Evolutionary conservation across 805 yeast genomes (phyloP), one percentile per base, ranked within the genome.

Genomic region (Torulaspora quercuum): DNA sequence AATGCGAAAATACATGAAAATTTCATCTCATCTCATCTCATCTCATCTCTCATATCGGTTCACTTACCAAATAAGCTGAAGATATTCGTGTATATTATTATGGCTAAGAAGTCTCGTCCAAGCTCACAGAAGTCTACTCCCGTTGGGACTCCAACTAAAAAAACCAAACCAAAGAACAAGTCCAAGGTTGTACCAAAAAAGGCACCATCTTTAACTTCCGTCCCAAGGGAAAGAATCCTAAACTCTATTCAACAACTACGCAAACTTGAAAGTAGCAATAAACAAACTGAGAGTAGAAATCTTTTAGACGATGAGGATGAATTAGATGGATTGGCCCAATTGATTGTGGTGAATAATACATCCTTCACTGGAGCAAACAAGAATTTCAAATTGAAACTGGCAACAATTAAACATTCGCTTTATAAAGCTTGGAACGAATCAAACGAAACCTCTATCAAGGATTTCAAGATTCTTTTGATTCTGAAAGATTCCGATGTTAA

Each of bases 181-280:
- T 42, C 43, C 22, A 41, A 43, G 21, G 25, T 41, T 13, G 32
- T 22, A 29, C 40, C 30, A 11, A 39, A 35, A 27, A 19, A 32
- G 14, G 36, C 30, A 14, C 21, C 37, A 5, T 31, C 44, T n/a
- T 41, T 44, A 21, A 26, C 41, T 7, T 21, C 44, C n/a, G 39
- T 28, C 22, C 60, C 62, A n/a, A 32, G 37, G 5, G 49, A 47
- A 11, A 59, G 61, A 44, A 54, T 74, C 10, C 42, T 48, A 12
- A 74, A 74, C 44, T 89, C 90, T 8, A 59, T 83, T 29, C 52
- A 64, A 11, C 94, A 87, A 48, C 72, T 92, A 54, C 64, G 68
- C 38, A 80, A 82, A 56, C 87, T 72, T 61, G 58, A 73, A 34
- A 57, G 67, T 18, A 58, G 63, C 31, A 56, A 65, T 30, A 52